Conservation (phyloP, 306 rosid genomes). For the Vigna hirtella region DNA sequence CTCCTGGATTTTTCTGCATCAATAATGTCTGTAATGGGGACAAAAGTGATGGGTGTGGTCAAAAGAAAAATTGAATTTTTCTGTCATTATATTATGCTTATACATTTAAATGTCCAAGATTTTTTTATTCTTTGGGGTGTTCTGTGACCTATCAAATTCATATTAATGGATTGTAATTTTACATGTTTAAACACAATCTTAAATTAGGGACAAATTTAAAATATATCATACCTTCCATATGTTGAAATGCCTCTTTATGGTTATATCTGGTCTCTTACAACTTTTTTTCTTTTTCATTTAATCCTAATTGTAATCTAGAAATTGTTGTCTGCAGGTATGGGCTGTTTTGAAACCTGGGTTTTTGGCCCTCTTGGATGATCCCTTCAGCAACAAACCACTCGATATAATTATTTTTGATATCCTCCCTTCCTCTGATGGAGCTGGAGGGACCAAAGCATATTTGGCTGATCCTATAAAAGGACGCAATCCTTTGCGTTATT, state of each 20-base stretch:
- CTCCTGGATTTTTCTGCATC: not conserved
- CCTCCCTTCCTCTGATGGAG: slow-evolving; percentile 80
- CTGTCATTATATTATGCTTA: not conserved
- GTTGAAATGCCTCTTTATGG: slow-evolving; percentile 24
- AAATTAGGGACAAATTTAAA: slow-evolving; percentile 24
- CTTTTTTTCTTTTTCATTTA: slow-evolving; percentile 14
- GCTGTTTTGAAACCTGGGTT: slow-evolving; percentile 97
- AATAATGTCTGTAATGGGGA: slow-evolving; percentile 12
- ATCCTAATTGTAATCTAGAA: slow-evolving; percentile 33
- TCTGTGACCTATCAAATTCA: not conserved
- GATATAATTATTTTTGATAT: slow-evolving; percentile 90
- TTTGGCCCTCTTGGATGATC: slow-evolving; percentile 91
- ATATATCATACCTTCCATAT: not conserved
- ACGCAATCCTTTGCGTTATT: slow-evolving; percentile 79
- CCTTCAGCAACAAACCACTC: slow-evolving; percentile 75
- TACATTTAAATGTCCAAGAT: not conserved
- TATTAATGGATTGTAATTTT: slow-evolving; percentile 19
- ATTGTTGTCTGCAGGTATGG: slow-evolving; percentile 73
- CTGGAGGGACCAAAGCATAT: slow-evolving; percentile 62
- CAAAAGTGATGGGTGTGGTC: slow-evolving; percentile 8
- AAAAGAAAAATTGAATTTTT: slow-evolving; percentile 10
- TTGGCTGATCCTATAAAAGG: slow-evolving; percentile 85
- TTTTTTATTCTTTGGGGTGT: not conserved
- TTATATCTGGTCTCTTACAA: slow-evolving; percentile 28
- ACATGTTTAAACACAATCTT: slow-evolving; percentile 18